Evolutionary conservation across 192 early-diverging fungal species (phyloP).

Genomic region (Dispira simplex): DNA sequence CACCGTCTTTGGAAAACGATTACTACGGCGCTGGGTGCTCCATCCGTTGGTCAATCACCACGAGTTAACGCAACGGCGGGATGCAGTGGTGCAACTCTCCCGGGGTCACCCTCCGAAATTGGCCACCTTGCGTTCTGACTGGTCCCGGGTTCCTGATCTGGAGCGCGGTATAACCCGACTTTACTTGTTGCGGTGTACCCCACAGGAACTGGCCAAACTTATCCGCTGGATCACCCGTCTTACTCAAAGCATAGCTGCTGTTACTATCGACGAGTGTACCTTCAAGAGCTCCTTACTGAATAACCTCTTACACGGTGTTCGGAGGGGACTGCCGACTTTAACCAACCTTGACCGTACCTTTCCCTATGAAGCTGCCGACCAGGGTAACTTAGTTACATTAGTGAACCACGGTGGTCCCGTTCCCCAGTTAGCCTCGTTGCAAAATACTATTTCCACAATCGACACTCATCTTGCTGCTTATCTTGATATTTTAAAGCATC

Average conservation of each 20-base stretch:
- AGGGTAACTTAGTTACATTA: too few species aligned
- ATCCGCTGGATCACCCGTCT: neutral
- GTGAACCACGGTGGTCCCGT: too few species aligned
- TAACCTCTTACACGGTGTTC: too few species aligned
- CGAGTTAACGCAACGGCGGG: conserved; percentile 33
- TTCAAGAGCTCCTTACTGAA: too few species aligned
- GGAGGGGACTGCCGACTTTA: too few species aligned
- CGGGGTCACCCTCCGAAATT: conserved; percentile 17
- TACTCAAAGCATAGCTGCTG: neutral
- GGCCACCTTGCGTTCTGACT: conserved; percentile 16
- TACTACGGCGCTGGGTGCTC: conserved; percentile 52
- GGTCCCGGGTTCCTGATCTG: conserved; percentile 41
- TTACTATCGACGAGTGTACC: too few species aligned
- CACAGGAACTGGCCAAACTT: conserved; percentile 32
- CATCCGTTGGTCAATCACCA: conserved; percentile 39
- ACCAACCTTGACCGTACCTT: too few species aligned
- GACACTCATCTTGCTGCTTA: too few species aligned
- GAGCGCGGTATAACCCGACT: conserved; percentile 50
- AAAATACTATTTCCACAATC: too few species aligned
- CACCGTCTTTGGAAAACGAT: conserved; percentile 43
- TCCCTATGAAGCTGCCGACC: too few species aligned
- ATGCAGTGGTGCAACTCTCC: conserved; percentile 44
- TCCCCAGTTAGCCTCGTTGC: too few species aligned
- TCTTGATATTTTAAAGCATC: too few species aligned
- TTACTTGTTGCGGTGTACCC: conserved; percentile 38